These are phyloP conservation scores for Blumeria graminis DNA, from an alignment of 2,329 filamentous ascomycete species.

Conservation along the genomic window DNA sequence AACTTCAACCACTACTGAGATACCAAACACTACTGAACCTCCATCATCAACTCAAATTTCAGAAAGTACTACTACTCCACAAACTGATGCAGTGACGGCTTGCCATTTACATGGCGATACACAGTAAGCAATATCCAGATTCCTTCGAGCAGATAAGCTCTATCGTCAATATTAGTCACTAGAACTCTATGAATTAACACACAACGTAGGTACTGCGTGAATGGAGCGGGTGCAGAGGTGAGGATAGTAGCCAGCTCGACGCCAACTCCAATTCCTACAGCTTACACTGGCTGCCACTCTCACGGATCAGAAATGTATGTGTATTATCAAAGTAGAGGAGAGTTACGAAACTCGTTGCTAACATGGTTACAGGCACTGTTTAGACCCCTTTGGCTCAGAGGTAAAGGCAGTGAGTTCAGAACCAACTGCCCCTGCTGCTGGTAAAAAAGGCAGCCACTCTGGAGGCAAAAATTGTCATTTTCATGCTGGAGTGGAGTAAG, in stretches of 20 bases:
- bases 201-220: conserved; percentile 19
- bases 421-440: conserved; percentile 7
- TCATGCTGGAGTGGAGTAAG: conserved; percentile 52
- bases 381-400: conserved; percentile 33
- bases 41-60: background rate
- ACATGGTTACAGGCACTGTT: conserved; percentile 27
- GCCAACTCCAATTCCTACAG: conserved; percentile 28
- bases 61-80: background rate
- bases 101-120: background rate
- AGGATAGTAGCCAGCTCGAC: conserved; percentile 24
- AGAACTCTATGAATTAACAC: background rate
- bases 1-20: background rate
- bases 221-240: conserved; percentile 18
- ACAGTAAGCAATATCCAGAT: background rate
- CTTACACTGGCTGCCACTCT: conserved; percentile 39
- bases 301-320: conserved; percentile 33
- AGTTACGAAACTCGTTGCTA: background rate
- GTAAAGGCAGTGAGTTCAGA: conserved; percentile 24
- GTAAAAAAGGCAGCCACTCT: conserved; percentile 2
- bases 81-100: background rate
- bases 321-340: background rate
- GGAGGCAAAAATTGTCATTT: conserved; percentile 37
- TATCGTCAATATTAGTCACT: background rate
- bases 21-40: background rate
- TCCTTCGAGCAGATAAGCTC: background rate